Evolutionary conservation across 495 filamentous ascomycete species (phyloP), one percentile per base, ranked within the genome.

Genomic region (Penicillium soppii): DNA sequence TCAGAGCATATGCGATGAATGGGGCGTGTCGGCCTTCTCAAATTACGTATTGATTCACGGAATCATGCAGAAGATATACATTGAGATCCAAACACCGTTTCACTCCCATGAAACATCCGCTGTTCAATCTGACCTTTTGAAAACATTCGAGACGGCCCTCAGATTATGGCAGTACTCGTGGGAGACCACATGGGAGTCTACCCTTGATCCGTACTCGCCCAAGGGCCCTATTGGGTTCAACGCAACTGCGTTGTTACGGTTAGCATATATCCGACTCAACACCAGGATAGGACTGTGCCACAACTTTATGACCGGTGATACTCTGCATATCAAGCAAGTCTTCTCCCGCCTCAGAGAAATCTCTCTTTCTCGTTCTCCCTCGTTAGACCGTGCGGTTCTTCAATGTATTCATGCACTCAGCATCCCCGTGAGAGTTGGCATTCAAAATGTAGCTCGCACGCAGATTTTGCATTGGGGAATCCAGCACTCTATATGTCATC

Each of bases 351-450:
- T 38, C 27, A 15, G 63, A 64, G 5, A 53, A 54, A 4, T 40
- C 32, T 16, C 46, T 52, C 0, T 55, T 66, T 7, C 26, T 43
- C 56, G 61, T 10, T 53, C 60, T 9, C 53, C 58, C 0, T 58
- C 55, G 16, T 46, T 71, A 1, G 53, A 65, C 6, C 61, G 59
- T 4, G 67, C 73, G 4, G 38, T 72, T 20, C 41, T 73, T 1
- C 68, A 76, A 37, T 62, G 63, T 15, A 66, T 63, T 1, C 73
- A 76, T 37, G 68, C 71, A 15, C 56, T 76, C 13, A 70, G 65
- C 25, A 66, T 74, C 9, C 71, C 68, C 0, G 69, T 74, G 4
- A 61, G 64, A 17, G 58, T 74, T 1, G 73, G 73, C 12, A 50
- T 76, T 5, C 44, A 58, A 10, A 69, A 65, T 15, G 60, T 73